These are phyloP conservation scores for Rosa hybrid DNA, from an alignment of 331 rosid species.

Conservation along the genomic window DNA sequence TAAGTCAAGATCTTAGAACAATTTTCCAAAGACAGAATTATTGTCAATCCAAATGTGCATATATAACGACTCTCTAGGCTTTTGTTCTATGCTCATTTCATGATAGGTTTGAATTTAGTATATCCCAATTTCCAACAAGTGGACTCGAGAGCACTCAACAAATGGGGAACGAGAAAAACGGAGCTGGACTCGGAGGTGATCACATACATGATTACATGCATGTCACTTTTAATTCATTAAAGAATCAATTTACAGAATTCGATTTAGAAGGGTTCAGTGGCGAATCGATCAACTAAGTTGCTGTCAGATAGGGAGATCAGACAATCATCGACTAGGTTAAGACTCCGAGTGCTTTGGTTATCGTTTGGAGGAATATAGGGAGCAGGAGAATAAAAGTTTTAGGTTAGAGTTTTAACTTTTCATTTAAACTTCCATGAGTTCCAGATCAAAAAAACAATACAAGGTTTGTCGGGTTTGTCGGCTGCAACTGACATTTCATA, in stretches of 20 bases:
- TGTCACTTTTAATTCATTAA: not conserved
- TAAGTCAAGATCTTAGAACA: not conserved
- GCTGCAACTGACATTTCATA: too few relatives aligned
- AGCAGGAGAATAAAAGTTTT: too few relatives aligned
- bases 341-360: too few relatives aligned
- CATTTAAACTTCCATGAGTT: too few relatives aligned
- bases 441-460: too few relatives aligned
- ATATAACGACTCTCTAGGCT: not conserved
- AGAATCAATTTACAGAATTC: not conserved
- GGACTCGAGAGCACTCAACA: slow-evolving; percentile 22
- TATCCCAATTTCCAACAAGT: not conserved
- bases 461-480: too few relatives aligned
- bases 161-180: slow-evolving; percentile 27
- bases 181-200: not conserved
- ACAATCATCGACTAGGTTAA: too few relatives aligned
- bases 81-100: slow-evolving; percentile 9
- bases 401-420: too few relatives aligned
- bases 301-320: too few relatives aligned
- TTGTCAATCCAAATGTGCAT: not conserved
- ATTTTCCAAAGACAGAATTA: not conserved
- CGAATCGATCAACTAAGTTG: not conserved
- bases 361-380: too few relatives aligned
- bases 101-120: not conserved
- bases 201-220: not conserved
- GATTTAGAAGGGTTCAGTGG: not conserved